Conservation (phyloP, 768 basidiomycete genomes). For the Solioccasus polychromus region DNA sequence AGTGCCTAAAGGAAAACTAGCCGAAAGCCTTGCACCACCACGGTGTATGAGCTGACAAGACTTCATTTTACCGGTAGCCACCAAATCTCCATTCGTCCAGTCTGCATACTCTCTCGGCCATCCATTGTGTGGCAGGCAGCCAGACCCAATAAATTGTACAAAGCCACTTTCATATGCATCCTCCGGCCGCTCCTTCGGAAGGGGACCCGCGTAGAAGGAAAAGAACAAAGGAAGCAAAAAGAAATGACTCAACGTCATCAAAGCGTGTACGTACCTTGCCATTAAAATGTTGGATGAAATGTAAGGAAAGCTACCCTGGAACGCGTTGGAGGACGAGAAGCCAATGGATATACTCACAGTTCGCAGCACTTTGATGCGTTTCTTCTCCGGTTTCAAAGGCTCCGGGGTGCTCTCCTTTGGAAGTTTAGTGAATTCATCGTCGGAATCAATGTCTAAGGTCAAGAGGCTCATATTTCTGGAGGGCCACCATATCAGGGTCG, state of each 20-base stretch:
- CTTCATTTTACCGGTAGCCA: no score
- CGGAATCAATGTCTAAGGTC: neutral
- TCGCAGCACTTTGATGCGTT: neutral
- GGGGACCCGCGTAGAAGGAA: constrained; percentile 7
- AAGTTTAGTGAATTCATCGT: neutral
- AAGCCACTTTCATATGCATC: constrained; percentile 1
- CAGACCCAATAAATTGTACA: neutral
- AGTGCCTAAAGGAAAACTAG: accelerated
- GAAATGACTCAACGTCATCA: constrained; percentile 17
- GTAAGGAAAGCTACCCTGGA: constrained; percentile 9
- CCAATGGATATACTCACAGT: neutral
- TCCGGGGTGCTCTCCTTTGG: neutral
- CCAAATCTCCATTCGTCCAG: neutral
- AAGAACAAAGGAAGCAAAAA: constrained; percentile 16
- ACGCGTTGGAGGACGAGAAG: neutral
- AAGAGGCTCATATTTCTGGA: neutral
- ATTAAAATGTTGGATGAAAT: constrained; percentile 9
- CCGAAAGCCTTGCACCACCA: neutral
- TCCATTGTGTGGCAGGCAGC: neutral
- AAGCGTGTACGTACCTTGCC: constrained; percentile 1
- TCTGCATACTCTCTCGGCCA: constrained; percentile 2
- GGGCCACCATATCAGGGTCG: constrained; percentile 27
- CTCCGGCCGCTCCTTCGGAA: neutral
- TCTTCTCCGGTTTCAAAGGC: neutral
- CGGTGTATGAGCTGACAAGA: no score